phyloP scores from a whole-genome alignment of 1,284 basidiomycete genomes.

The Cutaneotrichosporon cyanovorans region DNA sequence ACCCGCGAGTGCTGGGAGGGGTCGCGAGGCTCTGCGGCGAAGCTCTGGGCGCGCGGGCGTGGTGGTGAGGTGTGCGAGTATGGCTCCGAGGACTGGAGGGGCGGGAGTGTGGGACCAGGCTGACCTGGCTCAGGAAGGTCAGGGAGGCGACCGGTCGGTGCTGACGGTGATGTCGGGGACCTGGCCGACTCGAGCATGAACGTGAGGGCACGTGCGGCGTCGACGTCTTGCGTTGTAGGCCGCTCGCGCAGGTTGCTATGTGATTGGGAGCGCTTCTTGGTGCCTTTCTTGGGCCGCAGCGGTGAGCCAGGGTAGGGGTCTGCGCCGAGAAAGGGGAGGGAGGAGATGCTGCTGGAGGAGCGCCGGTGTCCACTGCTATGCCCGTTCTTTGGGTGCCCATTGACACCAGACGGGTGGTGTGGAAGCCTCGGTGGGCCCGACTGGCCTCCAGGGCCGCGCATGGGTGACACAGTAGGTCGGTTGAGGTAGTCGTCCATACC shows the following conservation, averaged over 20 bases:
- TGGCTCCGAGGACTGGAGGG: neutral
- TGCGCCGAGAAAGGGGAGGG: slow-evolving; percentile 10
- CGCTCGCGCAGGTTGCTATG: slow-evolving; percentile 29
- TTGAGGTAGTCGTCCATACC: slow-evolving; percentile 15
- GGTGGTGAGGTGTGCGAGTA: slow-evolving; percentile 11
- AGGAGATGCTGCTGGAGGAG: slow-evolving; percentile 9
- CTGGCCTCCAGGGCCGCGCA: neutral
- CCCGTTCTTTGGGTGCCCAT: slow-evolving; percentile 2
- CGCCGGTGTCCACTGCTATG: slow-evolving; percentile 10
- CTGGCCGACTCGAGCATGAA: slow-evolving; percentile 32
- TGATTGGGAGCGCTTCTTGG: slow-evolving; percentile 37
- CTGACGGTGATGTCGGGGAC: slow-evolving; percentile 5
- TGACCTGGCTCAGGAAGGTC: neutral
- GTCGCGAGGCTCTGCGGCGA: slow-evolving; percentile 9
- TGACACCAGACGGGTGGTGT: neutral
- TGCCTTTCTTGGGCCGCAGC: slow-evolving; percentile 13
- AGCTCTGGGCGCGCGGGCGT: slow-evolving; percentile 13
- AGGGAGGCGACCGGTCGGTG: neutral
- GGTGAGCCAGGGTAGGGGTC: slow-evolving; percentile 16
- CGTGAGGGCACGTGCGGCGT: slow-evolving; percentile 40
- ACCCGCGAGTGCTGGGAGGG: slow-evolving; percentile 3
- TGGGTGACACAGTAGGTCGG: slow-evolving; percentile 9
- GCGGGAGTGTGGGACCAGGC: slow-evolving; percentile 6
- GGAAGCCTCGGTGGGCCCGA: neutral
- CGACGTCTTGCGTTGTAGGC: slow-evolving; percentile 38